Evolutionary conservation across 75 land plant species (phyloP), one percentile per base, ranked within the genome.

Genomic region (Larix kaempferi): DNA sequence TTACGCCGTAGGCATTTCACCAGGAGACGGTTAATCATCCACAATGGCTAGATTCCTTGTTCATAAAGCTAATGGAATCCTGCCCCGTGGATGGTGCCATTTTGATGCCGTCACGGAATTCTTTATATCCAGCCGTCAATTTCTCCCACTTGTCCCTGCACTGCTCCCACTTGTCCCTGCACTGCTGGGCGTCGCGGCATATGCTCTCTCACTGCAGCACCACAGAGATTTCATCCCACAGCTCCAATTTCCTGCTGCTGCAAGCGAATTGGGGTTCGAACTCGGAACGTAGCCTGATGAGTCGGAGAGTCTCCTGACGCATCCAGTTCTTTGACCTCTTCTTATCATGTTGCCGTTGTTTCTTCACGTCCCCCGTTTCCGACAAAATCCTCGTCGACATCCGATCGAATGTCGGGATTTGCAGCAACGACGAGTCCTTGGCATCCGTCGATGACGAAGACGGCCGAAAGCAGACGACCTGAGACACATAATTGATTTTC

Each of bases 101-200:
- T n/a, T 81, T 80, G 54, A 81, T 5, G 21, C 83, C 83, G 72
- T 82, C 83, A 6, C 82, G 76, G 35, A 79, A 81, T 59, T 82
- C 83, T 52, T 82, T 82, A 59, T 82, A 82, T 19, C 77, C 82
- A 25, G 84, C 84, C 22, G 84, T 79, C 27, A 82, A 49, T 37
- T 82, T 82, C 77, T 82, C 84, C 84, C 84, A 82, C 72, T 82
- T 82, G 65, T 82, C 84, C 25, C 83, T 44, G 82, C 84, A 82
- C 57, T n/a, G n/a, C n/a, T n/a, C n/a, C n/a, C n/a, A n/a, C n/a
- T n/a, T n/a, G n/a, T n/a, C n/a, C n/a, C n/a, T n/a, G n/a, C n/a
- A n/a, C n/a, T 82, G 84, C 76, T 82, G 84, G 1, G 84, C 82
- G 15, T 82, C 84, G 22, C 84, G 62, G 44, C 74, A 49, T 15